phyloP scores from a whole-genome alignment of 352 stramenopile genomes.

The Phytophthora palmivora region DNA sequence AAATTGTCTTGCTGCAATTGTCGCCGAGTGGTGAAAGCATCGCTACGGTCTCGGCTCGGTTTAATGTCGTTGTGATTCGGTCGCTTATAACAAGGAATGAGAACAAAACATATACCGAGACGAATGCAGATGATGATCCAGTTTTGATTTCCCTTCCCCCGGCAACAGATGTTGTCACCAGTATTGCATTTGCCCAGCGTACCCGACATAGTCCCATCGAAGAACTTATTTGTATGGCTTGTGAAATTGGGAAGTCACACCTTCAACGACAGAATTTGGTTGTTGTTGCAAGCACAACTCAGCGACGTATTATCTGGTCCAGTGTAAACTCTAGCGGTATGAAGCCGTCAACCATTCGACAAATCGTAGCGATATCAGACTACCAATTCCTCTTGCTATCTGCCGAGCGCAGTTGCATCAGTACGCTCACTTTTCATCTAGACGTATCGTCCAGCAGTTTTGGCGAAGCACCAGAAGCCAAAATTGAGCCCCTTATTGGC shows the following conservation, averaged over 20 bases:
- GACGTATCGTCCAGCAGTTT: background rate
- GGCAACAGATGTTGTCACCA: conserved; percentile 15
- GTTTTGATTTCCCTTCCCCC: conserved; percentile 18
- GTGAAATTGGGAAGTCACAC: conserved; percentile 10
- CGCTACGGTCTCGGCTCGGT: conserved; percentile 34
- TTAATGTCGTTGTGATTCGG: conserved; percentile 29
- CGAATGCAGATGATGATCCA: background rate
- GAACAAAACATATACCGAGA: background rate
- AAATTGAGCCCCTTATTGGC: conserved; percentile 25
- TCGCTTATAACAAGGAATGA: conserved; percentile 7
- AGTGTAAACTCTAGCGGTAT: conserved; percentile 14
- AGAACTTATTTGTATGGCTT: conserved; percentile 39
- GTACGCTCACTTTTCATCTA: conserved; percentile 12
- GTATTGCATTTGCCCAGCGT: conserved; percentile 28
- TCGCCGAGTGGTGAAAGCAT: conserved; percentile 28
- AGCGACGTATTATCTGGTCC: conserved; percentile 31
- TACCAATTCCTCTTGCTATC: conserved; percentile 36
- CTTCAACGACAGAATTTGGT: conserved; percentile 5
- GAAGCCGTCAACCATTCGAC: conserved; percentile 6
- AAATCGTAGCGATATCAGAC: conserved; percentile 28
- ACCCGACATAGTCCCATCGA: background rate
- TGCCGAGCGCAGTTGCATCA: conserved; percentile 21
- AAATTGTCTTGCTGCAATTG: conserved; percentile 42
- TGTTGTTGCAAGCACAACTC: conserved; percentile 18
- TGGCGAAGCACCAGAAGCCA: background rate